A percentile compares a stretch with the other conserved stretches of the same genome.
phyloP scores from a whole-genome alignment of 2,329 filamentous ascomycete species.

The Calonectria pseudoturangicola region DNA sequence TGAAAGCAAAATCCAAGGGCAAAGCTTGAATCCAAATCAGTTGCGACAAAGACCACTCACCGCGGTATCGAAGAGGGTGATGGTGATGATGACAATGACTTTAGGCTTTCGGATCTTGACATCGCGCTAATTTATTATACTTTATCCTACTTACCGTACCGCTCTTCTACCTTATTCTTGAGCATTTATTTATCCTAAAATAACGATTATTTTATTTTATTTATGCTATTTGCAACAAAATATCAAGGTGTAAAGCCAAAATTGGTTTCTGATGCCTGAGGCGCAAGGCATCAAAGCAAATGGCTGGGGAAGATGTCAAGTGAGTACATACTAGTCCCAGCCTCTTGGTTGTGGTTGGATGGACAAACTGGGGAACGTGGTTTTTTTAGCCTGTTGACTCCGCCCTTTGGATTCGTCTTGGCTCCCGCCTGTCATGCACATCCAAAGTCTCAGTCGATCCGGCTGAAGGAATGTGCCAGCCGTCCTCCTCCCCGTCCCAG shows the following conservation, averaged over 20 bases:
- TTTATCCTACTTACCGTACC: too few species aligned
- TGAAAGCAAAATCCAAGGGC: background rate
- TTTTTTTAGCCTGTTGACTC: background rate
- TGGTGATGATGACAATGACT: background rate
- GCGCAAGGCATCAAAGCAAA: background rate
- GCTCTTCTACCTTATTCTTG: too few species aligned
- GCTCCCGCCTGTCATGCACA: conserved; percentile 19
- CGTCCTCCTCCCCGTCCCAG: background rate
- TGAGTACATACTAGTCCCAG: background rate
- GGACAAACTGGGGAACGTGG: background rate
- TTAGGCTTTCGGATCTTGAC: background rate
- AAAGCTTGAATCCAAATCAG: too few species aligned
- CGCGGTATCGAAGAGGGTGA: background rate
- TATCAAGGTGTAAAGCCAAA: too few species aligned
- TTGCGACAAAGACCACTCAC: background rate
- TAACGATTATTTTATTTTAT: too few species aligned
- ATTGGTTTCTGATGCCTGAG: background rate
- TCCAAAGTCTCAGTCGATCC: conserved; percentile 21
- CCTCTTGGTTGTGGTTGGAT: background rate
- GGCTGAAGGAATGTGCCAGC: conserved; percentile 29
- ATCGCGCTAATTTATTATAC: background rate
- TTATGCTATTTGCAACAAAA: too few species aligned
- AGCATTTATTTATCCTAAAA: too few species aligned
- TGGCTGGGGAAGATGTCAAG: background rate
- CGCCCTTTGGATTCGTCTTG: conserved; percentile 3